Percentiles rank a stretch among this genome's conserved stretches.
phyloP scores from a whole-genome alignment of 106 monocot species.

The Alisma plantagoaquatica region DNA sequence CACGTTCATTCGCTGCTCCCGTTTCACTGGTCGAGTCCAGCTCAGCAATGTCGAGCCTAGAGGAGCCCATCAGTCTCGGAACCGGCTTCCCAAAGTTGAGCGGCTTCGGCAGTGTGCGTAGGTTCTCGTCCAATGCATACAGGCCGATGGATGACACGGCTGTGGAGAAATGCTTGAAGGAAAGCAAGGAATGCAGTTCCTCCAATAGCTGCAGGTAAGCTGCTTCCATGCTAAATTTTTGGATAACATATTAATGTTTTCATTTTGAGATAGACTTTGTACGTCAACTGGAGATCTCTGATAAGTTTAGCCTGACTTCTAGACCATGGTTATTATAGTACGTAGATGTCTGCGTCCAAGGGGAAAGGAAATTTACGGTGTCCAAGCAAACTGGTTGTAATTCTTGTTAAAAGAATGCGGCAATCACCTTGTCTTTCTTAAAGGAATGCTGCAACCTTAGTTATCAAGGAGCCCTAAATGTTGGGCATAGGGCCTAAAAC shows the following conservation, averaged over 20 bases:
- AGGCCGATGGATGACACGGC: constrained; percentile 45
- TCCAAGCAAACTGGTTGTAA: not conserved
- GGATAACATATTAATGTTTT: no score
- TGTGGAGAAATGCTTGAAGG: constrained; percentile 32
- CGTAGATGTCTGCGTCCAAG: not conserved
- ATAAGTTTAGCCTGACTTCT: not conserved
- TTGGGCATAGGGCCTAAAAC: no score
- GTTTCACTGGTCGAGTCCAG: constrained; percentile 20
- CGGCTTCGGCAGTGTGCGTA: constrained; percentile 25
- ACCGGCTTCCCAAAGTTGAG: constrained; percentile 37
- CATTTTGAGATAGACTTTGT: no score
- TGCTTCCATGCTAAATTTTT: not conserved
- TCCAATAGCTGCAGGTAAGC: constrained; percentile 67
- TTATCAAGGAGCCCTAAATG: no score
- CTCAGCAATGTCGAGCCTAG: constrained; percentile 61
- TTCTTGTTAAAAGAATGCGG: no score
- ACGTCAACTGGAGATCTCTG: not conserved
- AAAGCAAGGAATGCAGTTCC: constrained; percentile 59
- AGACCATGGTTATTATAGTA: not conserved
- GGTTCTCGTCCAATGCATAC: constrained; percentile 34
- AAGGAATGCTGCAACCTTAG: no score
- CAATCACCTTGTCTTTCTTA: no score
- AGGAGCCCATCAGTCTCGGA: constrained; percentile 56
- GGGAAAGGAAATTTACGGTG: not conserved
- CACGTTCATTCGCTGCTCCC: constrained; percentile 25